Base-by-base conservation (phyloP, 108 stramenopile genomes). In the Skeletonema potamos region DNA sequence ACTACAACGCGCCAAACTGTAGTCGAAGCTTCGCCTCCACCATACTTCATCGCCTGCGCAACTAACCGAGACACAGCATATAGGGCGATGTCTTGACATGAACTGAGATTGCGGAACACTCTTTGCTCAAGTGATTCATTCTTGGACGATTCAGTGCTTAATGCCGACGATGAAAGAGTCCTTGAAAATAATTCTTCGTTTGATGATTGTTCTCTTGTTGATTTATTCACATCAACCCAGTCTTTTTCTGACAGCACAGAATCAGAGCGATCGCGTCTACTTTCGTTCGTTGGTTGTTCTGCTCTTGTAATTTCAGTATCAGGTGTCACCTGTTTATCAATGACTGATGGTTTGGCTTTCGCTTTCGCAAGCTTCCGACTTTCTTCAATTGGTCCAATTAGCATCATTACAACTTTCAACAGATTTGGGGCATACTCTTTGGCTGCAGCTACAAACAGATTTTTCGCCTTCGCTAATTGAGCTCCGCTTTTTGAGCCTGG, bases 21-120 rank as follows among this genome's bases (percentile, higher is more conserved):
- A 13, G 89, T 89, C 30, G 93, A 89, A 8, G 85, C 78, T 81
- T 91, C 93, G 22, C 89, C 93, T 15, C 91, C 93, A 29, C 89
- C 91, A 22, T 75, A 73, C 58, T 77, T 86, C 93, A 94, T 92
- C 3, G 89, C 88, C 70, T 84, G 84, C 3, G 79, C 73, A 26
- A 94, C 80, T 17, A 94, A 64, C 39, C 86, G 82, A 9, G 87
- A 79, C 54, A 86, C 63, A 1, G 86, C 85, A 17, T 84, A 73
- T n/a, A 91, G 59, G 20, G 86, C 76, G 28, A 84, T 73, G 29
- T 72, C 82, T 83, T 91, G 93, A 51, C 86, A 89, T 3, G 84
- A 82, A 17, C 58, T 32, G 15, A 94, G 59, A 12, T 81, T 63
- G 12, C 63, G 43, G 59, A 58, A 66, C 26, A 64, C 56, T 12